Conservation (phyloP, 495 filamentous ascomycete species). For the Lindgomyces ingoldianus region DNA sequence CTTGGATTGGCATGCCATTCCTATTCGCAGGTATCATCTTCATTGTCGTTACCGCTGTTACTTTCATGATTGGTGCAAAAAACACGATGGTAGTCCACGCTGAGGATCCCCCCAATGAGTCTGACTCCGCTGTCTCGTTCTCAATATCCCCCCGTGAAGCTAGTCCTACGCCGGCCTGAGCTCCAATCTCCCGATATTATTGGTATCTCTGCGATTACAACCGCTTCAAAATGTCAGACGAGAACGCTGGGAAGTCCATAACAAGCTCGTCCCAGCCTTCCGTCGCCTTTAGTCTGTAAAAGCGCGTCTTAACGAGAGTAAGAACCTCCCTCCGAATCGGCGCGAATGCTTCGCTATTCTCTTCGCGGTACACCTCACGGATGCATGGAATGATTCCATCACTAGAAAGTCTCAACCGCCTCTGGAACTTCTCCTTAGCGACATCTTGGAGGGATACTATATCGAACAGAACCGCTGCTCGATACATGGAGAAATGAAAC, state of each 20-base stretch:
- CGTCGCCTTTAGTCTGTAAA: slow-evolving; percentile 7
- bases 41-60: slow-evolving; percentile 8
- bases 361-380: slow-evolving; percentile 21
- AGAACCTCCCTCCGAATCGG: slow-evolving; percentile 17
- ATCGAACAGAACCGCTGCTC: slow-evolving; percentile 22
- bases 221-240: slow-evolving; percentile 20
- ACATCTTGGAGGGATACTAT: slow-evolving; percentile 18
- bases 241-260: slow-evolving; percentile 23
- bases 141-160: not conserved
- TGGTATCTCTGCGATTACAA: too few species aligned
- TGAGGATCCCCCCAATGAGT: slow-evolving; percentile 2
- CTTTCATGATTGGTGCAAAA: slow-evolving; percentile 17
- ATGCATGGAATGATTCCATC: slow-evolving; percentile 23
- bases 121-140: not conserved
- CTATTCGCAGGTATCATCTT: slow-evolving; percentile 17
- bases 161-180: not conserved
- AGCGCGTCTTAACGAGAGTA: slow-evolving; percentile 12
- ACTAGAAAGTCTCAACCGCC: slow-evolving; percentile 10
- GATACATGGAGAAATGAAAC: slow-evolving; percentile 20
- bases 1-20: slow-evolving; percentile 30
- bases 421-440: slow-evolving; percentile 20
- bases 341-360: not conserved
- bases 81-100: slow-evolving; percentile 2
- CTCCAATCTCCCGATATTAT: too few species aligned
- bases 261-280: slow-evolving; percentile 26